Base-by-base conservation (phyloP, 768 basidiomycete species). In the Mycena latifolia region DNA sequence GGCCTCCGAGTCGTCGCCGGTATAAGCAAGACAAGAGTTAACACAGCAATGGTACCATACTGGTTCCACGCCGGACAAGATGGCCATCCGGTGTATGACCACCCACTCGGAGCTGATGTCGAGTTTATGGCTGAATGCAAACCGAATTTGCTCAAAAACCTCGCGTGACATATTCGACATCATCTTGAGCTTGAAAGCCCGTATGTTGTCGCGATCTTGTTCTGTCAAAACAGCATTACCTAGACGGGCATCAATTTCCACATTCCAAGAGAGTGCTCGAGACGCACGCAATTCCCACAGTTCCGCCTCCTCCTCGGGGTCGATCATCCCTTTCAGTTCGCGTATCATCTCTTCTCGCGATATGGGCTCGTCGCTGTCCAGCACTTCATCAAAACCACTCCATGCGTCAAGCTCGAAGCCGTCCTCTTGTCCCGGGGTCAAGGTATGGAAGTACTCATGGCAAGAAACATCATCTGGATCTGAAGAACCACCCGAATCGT, bases 11-110 rank as follows among this genome's bases (percentile, higher is more conserved):
- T 72, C 69, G 27, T 69, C 33, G 2, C 71, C 71, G 2, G 74
- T 75, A 50, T 74, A 82, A 27, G 73, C 67, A 11, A 77, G 61
- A 55, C 80, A 82, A 1, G 72, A 74, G 35, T 78, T 75, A 9
- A 72, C 47, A 56, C 82, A 82, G 48, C 79, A 80, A 55, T 81
- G 66, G 56, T 76, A 73, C 50, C 58, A 74, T 7, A 57, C 46
- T 0, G 74, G 74, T 12, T 57, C 27, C 4, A 82, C 57, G 10
- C 71, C 72, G 1, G 77, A 69, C 6, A 81, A 57, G 5, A 70
- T 48, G 0, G 53, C 66, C 0, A 74, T 39, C 7, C 56, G 57
- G 7, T 37, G 39, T 1, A 61, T 48, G 14, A 71, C 69, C n/a
- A 63, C 59, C 63, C 66, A 72, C 25, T 70, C 63, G 2, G 72